A percentile compares a stretch with the other conserved stretches of the same genome.
phyloP scores from a whole-genome alignment of 2,329 filamentous ascomycete species.

The Penicillium paneum region DNA sequence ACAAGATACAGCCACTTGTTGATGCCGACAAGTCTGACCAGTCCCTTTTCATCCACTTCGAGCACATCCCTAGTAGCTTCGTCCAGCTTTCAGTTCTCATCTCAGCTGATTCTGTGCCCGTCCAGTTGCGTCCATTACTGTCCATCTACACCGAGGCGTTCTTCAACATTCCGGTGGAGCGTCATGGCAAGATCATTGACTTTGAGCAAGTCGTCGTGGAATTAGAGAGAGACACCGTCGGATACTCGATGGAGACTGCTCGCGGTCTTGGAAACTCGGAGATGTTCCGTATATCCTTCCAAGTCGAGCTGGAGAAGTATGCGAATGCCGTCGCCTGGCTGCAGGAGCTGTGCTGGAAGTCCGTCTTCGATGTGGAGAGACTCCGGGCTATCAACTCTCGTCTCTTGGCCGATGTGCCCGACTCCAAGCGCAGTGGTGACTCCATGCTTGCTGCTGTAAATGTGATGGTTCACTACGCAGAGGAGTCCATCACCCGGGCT shows the following conservation, averaged over 20 bases:
- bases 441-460: slow-evolving; percentile 61
- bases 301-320: slow-evolving; percentile 87
- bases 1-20: slow-evolving; percentile 70
- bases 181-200: slow-evolving; percentile 70
- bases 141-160: slow-evolving; percentile 86
- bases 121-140: slow-evolving; percentile 80
- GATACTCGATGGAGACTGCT: slow-evolving; percentile 70
- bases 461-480: slow-evolving; percentile 75
- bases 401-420: slow-evolving; percentile 85
- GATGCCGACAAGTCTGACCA: slow-evolving; percentile 63
- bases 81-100: slow-evolving; percentile 79
- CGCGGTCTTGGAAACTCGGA: slow-evolving; percentile 72
- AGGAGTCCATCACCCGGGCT: slow-evolving; percentile 71
- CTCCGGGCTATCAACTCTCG: slow-evolving; percentile 67
- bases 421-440: slow-evolving; percentile 78
- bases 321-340: slow-evolving; percentile 77
- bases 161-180: slow-evolving; percentile 84
- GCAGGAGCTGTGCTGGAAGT: slow-evolving; percentile 79
- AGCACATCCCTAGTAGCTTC: slow-evolving; percentile 90
- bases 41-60: slow-evolving; percentile 95
- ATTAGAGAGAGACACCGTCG: slow-evolving; percentile 86
- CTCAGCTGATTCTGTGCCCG: slow-evolving; percentile 71
- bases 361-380: slow-evolving; percentile 75
- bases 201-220: slow-evolving; percentile 93
- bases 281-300: slow-evolving; percentile 75